A percentile compares a stretch with the other conserved stretches of the same genome.
These are phyloP conservation scores for Drechslera avenae DNA, from an alignment of 2,329 filamentous ascomycete genomes.

Conservation along the genomic window DNA sequence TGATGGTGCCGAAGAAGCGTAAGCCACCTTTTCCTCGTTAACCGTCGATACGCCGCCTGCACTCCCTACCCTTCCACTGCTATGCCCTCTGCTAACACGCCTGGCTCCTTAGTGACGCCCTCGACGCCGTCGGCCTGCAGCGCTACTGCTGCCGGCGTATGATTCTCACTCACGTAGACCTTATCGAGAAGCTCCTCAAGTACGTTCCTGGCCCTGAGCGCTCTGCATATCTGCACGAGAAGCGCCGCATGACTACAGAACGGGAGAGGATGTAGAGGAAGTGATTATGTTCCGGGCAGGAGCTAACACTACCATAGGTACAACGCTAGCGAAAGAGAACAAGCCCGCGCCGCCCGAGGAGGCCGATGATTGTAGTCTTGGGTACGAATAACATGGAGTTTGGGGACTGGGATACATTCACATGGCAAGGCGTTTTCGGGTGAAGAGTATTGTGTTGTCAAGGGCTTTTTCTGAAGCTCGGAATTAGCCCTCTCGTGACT, in stretches of 20 bases:
- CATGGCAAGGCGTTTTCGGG: constrained; percentile 23
- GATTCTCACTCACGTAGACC: constrained; percentile 99
- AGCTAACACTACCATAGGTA: constrained; percentile 38
- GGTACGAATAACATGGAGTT: constrained; percentile 15
- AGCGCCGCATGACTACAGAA: constrained; percentile 1
- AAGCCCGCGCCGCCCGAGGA: constrained; percentile 35
- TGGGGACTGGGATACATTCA: constrained; percentile 23
- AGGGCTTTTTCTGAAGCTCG: constrained; percentile 1
- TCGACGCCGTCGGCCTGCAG: constrained; percentile 91
- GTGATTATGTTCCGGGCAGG: constrained; percentile 19
- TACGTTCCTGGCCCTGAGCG: constrained; percentile 36
- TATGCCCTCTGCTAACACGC: neutral
- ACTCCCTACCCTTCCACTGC: neutral
- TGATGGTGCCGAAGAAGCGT: constrained; percentile 55
- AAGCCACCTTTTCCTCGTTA: constrained; percentile 13
- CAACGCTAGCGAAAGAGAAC: constrained; percentile 45
- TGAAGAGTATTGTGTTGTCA: constrained; percentile 5
- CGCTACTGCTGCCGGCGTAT: constrained; percentile 98
- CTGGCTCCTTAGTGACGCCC: constrained; percentile 73
- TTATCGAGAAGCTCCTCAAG: constrained; percentile 92
- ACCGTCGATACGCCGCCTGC: neutral
- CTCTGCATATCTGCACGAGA: constrained; percentile 7
- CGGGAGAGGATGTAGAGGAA: neutral
- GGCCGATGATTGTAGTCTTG: constrained; percentile 21
- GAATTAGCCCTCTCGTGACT: too few relatives aligned